Evolutionary conservation across 2,329 filamentous ascomycete species (phyloP), one percentile per base, ranked within the genome.

Genomic region (Talaromyces islandicus): DNA sequence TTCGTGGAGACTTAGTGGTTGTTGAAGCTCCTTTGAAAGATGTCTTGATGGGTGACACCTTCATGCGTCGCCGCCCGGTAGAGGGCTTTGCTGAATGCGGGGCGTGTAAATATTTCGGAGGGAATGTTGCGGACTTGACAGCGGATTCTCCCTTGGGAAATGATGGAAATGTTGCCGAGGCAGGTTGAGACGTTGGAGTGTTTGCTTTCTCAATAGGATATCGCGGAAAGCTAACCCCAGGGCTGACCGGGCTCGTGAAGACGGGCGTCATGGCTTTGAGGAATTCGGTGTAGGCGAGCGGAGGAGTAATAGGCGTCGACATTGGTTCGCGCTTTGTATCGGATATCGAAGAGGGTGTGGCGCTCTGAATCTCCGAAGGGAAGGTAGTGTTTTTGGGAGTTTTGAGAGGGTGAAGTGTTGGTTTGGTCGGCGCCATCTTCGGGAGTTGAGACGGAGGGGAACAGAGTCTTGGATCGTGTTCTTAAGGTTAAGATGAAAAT

Each of bases 231-330:
- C 81, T 81, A 61, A 79, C 78, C 56, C 79, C 77, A 46, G 87
- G 83, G 54, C 84, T 80, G 53, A 84, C 77, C 9, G 90, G 89
- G 64, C 88, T n/a, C n/a, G n/a, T 91, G 61, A 92, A 81, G 19
- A 88, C 80, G 0, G 84, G 84, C 1, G 84, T 88, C 77, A 95
- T 86, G 62, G 88, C 87, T 77, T 92, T 93, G 64, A 97, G 86
- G 71, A 97, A 97, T 70, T 97, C 92, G 66, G 91, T 88, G 73
- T 97, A 97, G 60, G 93, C 92, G 24, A 85, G 81, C 3, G 93
- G 93, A 57, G 93, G 93, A 56, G 90, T 95, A 73, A 97, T 96
- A 54, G 92, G 92, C 4, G 92, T 97, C 77, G 86, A 76, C 51
- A 81, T 76, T 4, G 30, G 1, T 60, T 88, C 81, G 66, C 89